phyloP scores from a whole-genome alignment of 805 yeast species.

The Barnettozyma botsteinii region DNA sequence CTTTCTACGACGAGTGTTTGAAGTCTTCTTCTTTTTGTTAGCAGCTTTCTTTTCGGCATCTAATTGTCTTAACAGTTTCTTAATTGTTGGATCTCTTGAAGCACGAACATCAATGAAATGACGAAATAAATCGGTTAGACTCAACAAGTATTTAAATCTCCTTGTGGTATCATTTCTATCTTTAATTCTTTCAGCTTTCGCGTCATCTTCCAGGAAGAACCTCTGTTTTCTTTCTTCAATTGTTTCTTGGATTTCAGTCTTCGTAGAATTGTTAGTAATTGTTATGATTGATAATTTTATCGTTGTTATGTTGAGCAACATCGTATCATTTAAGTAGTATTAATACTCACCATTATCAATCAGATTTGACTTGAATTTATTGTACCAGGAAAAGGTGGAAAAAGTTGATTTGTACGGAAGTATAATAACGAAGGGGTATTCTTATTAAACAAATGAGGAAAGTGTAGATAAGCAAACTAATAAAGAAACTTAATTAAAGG shows the following conservation, averaged over 20 bases:
- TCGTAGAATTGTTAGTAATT: constrained; percentile 1
- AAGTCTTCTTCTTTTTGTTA: constrained; percentile 13
- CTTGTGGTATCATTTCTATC: constrained; percentile 64
- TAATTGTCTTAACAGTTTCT: constrained; percentile 49
- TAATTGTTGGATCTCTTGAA: constrained; percentile 68
- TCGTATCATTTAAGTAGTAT: background rate
- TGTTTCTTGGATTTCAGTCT: constrained; percentile 20
- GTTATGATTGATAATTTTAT: background rate
- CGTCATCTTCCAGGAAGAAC: constrained; percentile 47
- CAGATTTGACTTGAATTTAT: too few species aligned
- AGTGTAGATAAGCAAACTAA: too few species aligned
- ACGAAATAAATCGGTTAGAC: constrained; percentile 79
- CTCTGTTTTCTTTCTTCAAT: constrained; percentile 39
- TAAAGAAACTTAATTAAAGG: too few species aligned
- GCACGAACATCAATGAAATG: constrained; percentile 82
- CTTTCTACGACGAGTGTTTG: constrained; percentile 59
- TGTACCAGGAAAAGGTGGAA: too few species aligned
- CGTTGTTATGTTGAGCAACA: background rate
- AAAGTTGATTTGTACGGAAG: too few species aligned
- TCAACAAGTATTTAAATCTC: constrained; percentile 74
- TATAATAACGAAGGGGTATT: too few species aligned
- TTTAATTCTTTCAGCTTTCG: constrained; percentile 48
- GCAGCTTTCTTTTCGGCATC: constrained; percentile 44
- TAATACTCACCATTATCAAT: constrained; percentile 1
- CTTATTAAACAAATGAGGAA: background rate